These are phyloP conservation scores for Ascochyta clinopodiicola DNA, from an alignment of 2,329 filamentous ascomycete species.

Conservation along the genomic window DNA sequence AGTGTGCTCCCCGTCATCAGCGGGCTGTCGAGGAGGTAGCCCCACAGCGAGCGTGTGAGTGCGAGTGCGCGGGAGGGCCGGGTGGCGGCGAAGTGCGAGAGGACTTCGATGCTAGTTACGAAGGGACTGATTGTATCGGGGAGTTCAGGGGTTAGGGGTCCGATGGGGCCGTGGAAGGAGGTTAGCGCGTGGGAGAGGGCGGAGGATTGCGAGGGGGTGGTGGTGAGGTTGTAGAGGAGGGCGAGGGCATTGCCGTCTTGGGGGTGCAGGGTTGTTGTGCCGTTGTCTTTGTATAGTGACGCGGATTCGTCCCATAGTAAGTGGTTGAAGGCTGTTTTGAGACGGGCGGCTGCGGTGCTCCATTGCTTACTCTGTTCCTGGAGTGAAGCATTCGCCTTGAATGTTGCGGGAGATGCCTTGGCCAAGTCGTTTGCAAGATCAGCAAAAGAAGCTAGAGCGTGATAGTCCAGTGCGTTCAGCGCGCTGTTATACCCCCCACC, in stretches of 20 bases:
- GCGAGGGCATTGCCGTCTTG: slow-evolving; percentile 35
- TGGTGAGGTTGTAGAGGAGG: slow-evolving; percentile 31
- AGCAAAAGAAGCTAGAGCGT: slow-evolving; percentile 32
- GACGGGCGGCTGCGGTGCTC: slow-evolving; percentile 9
- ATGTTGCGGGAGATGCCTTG: background rate
- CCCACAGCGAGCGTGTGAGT: slow-evolving; percentile 41
- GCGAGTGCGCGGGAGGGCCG: slow-evolving; percentile 33
- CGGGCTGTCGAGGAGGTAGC: slow-evolving; percentile 34
- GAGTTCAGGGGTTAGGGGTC: slow-evolving; percentile 42
- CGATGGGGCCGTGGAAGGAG: slow-evolving; percentile 22
- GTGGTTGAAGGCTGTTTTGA: slow-evolving; percentile 19
- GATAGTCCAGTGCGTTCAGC: slow-evolving; percentile 44
- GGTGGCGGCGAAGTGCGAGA: slow-evolving; percentile 38
- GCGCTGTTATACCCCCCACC: slow-evolving; percentile 41
- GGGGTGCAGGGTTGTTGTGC: slow-evolving; percentile 25
- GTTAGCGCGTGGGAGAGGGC: background rate
- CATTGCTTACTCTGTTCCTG: background rate
- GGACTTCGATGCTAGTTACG: slow-evolving; percentile 44
- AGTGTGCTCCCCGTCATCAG: slow-evolving; percentile 49
- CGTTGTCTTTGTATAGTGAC: slow-evolving; percentile 27
- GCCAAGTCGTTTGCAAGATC: slow-evolving; percentile 21
- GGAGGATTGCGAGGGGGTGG: slow-evolving; percentile 14
- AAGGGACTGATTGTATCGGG: slow-evolving; percentile 50
- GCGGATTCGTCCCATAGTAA: slow-evolving; percentile 16
- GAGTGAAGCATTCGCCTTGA: no score